Conservation (phyloP, 306 rosid species). For the Lagenaria siceraria region DNA sequence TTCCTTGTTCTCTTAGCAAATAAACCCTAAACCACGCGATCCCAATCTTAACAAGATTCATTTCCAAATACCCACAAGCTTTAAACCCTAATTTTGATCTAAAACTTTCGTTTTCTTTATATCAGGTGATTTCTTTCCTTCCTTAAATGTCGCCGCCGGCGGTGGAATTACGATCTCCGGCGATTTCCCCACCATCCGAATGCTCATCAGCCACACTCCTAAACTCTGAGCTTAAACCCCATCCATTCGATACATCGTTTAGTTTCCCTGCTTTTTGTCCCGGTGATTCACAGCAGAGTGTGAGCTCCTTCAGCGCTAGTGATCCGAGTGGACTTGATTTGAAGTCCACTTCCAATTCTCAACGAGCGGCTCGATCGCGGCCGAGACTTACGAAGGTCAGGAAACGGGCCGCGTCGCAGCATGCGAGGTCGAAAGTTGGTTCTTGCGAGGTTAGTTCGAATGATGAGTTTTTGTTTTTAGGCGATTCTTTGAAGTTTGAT, state of each 20-base stretch:
- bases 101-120: not conserved
- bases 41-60: not conserved
- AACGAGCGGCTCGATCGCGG: constrained; percentile 23
- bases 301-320: constrained; percentile 10
- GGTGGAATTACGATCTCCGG: constrained; percentile 32
- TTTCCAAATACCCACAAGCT: not conserved
- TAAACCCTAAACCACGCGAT: constrained; percentile 5
- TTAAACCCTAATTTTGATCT: not conserved
- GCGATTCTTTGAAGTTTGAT: not conserved
- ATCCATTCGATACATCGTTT: constrained; percentile 15
- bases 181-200: constrained; percentile 11
- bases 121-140: not conserved
- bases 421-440: constrained; percentile 28
- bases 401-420: constrained; percentile 49
- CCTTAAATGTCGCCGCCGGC: constrained; percentile 43
- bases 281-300: constrained; percentile 10
- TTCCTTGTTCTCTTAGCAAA: constrained; percentile 4
- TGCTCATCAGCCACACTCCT: constrained; percentile 10
- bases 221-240: constrained; percentile 15
- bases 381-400: constrained; percentile 54
- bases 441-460: constrained; percentile 10
- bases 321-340: constrained; percentile 10
- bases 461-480: constrained; percentile 6
- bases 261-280: constrained; percentile 11
- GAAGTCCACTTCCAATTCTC: not conserved